Conservation (phyloP, 768 basidiomycete genomes). For the Pleurotus ostreatus region DNA sequence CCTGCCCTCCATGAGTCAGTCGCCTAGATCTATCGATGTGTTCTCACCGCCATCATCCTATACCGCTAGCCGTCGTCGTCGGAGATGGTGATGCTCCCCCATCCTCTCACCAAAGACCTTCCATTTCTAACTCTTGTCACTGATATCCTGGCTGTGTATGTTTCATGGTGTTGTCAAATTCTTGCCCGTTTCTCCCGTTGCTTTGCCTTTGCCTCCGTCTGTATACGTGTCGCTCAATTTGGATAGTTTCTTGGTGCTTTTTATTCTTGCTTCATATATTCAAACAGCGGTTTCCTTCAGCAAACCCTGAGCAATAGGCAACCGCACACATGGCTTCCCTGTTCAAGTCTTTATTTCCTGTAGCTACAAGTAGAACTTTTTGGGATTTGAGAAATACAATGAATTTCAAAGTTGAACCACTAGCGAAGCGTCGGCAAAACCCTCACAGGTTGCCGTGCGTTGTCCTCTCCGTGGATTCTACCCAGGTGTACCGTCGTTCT, state of each 20-base stretch:
- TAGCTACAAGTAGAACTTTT: background rate
- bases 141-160: slow-evolving; percentile 8
- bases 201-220: slow-evolving; percentile 2
- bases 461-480: background rate
- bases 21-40: slow-evolving; percentile 16
- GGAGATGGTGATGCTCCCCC: slow-evolving; percentile 5
- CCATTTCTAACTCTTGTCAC: background rate
- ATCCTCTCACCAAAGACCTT: too few species aligned
- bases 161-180: slow-evolving; percentile 11
- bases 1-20: slow-evolving; percentile 18
- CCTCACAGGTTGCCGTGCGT: background rate
- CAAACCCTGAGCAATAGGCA: too few species aligned
- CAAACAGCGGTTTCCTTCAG: background rate
- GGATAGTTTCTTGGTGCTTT: slow-evolving; percentile 3
- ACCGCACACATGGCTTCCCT: too few species aligned
- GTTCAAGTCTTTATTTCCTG: too few species aligned
- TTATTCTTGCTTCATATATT: background rate
- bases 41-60: slow-evolving; percentile 15
- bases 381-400: background rate
- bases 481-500: background rate
- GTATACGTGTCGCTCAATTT: slow-evolving; percentile 5
- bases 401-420: background rate
- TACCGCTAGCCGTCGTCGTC: slow-evolving; percentile 15
- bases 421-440: background rate
- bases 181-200: slow-evolving; percentile 10